A percentile compares a stretch with the other conserved stretches of the same genome.
These are phyloP conservation scores for Trichoderma atrobrunneum DNA, from an alignment of 2,329 filamentous ascomycete genomes.

Conservation along the genomic window DNA sequence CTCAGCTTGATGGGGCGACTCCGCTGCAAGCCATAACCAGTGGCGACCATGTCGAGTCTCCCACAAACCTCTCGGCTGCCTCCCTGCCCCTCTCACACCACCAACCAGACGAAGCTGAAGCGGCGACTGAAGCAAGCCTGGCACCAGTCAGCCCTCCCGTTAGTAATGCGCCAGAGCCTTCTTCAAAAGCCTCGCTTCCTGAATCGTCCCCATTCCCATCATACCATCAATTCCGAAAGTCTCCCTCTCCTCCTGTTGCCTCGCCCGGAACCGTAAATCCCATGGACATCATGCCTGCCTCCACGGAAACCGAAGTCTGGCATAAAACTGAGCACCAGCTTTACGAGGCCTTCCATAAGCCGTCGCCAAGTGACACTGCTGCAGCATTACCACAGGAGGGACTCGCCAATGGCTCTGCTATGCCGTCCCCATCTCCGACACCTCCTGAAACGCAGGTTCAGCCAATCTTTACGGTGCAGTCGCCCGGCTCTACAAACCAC, in stretches of 20 bases:
- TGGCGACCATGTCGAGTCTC: constrained; percentile 19
- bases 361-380: constrained; percentile 23
- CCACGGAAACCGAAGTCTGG: constrained; percentile 38
- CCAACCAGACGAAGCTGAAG: constrained; percentile 14
- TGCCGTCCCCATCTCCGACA: constrained; percentile 28
- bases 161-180: constrained; percentile 18
- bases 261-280: constrained; percentile 51
- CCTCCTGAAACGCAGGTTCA: constrained; percentile 18
- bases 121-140: not conserved
- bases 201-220: constrained; percentile 26
- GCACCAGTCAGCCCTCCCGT: constrained; percentile 4
- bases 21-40: constrained; percentile 19
- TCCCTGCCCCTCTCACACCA: constrained; percentile 16
- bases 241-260: constrained; percentile 34
- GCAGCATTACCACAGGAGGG: not conserved
- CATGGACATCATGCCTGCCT: constrained; percentile 51
- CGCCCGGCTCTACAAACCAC: constrained; percentile 27
- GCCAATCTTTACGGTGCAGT: constrained; percentile 29
- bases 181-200: constrained; percentile 29
- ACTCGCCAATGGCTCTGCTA: constrained; percentile 4
- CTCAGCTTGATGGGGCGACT: constrained; percentile 8
- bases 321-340: constrained; percentile 39
- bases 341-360: constrained; percentile 29
- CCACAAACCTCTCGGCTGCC: constrained; percentile 13
- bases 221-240: constrained; percentile 25